Evolutionary conservation across 306 rosid species (phyloP).

Genomic region (Comarum palustre): DNA sequence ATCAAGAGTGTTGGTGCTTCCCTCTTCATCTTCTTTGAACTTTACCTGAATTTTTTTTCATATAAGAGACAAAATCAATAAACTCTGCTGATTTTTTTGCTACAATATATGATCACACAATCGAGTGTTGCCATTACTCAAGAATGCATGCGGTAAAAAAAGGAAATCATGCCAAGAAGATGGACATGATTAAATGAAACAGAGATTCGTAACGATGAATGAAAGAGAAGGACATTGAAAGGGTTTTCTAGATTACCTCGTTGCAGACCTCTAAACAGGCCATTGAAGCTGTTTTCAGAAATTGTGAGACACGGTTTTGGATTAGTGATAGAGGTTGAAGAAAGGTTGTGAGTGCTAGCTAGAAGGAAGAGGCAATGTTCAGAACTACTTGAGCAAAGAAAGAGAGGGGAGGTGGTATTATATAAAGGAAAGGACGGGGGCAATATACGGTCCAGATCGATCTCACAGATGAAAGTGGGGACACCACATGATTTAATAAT

Average conservation of each 20-base stretch:
- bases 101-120: background rate
- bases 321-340: constrained; percentile 1
- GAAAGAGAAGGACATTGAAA: background rate
- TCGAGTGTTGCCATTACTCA: background rate
- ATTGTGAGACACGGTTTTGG: constrained; percentile 1
- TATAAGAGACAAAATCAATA: background rate
- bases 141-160: constrained; percentile 10
- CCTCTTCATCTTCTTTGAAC: constrained; percentile 53
- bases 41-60: constrained; percentile 33
- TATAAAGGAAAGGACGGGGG: constrained; percentile 46
- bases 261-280: constrained; percentile 48
- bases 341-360: constrained; percentile 28
- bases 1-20: constrained; percentile 55
- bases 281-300: constrained; percentile 38
- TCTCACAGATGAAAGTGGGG: constrained; percentile 36
- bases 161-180: background rate
- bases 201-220: background rate
- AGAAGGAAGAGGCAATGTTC: constrained; percentile 14
- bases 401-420: constrained; percentile 37
- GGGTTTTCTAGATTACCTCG: constrained; percentile 37
- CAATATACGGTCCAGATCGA: constrained; percentile 65
- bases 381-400: constrained; percentile 31
- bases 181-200: background rate
- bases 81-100: background rate
- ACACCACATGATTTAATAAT: constrained; percentile 46